phyloP scores from a whole-genome alignment of 163 green algal species.

The Smithsoniella earleae region DNA sequence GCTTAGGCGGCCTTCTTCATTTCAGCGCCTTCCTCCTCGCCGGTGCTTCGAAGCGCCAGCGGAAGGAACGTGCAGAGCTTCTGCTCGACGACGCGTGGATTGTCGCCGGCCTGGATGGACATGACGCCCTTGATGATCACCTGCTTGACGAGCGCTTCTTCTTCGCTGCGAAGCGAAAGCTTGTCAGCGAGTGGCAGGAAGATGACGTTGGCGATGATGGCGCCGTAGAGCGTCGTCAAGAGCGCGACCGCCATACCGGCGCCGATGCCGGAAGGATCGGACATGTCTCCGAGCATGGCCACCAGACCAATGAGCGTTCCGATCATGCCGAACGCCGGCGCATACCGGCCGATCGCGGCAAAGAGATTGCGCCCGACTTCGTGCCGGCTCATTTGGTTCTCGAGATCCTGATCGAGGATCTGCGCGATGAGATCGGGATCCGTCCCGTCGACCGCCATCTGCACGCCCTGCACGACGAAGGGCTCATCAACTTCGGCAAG shows the following conservation, averaged over 20 bases:
- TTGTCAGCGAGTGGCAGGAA: constrained; percentile 17
- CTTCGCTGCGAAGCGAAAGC: neutral
- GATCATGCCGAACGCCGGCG: constrained; percentile 26
- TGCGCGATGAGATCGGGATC: neutral
- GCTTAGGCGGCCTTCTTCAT: too few species aligned
- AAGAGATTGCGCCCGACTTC: neutral
- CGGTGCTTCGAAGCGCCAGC: neutral
- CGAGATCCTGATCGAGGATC: neutral
- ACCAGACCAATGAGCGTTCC: constrained; percentile 15
- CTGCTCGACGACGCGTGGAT: neutral
- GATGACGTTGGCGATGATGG: neutral
- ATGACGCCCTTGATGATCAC: constrained; percentile 17
- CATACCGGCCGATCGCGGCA: neutral
- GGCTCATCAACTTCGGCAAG: neutral
- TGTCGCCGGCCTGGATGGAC: neutral
- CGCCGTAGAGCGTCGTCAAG: constrained; percentile 22
- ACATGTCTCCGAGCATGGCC: neutral
- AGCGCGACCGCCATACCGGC: constrained; percentile 15
- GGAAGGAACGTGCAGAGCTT: constrained; percentile 1
- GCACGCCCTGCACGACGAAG: neutral
- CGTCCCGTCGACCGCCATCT: neutral
- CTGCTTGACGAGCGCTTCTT: neutral
- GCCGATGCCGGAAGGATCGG: constrained; percentile 14
- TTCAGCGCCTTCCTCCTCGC: neutral
- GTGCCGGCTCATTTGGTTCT: neutral